phyloP scores from a whole-genome alignment of 2,329 filamentous ascomycete species.

The Podosphaera fusca region DNA sequence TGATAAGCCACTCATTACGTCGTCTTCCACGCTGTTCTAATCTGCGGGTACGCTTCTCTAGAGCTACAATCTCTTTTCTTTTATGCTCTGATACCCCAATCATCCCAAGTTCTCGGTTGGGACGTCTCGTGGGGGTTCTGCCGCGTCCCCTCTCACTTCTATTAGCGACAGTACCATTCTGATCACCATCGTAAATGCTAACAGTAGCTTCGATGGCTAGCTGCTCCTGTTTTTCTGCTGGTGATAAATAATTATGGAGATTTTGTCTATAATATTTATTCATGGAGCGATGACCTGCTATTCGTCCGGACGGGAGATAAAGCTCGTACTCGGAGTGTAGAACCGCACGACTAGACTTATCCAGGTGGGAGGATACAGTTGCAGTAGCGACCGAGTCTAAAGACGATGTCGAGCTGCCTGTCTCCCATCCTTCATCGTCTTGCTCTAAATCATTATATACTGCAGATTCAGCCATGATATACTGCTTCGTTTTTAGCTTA shows the following conservation, averaged over 20 bases:
- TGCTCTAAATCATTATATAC: conserved; percentile 16
- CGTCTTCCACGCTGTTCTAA: conserved; percentile 36
- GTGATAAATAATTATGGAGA: conserved; percentile 58
- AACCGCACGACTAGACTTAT: background rate
- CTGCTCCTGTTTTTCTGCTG: conserved; percentile 50
- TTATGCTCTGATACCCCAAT: conserved; percentile 51
- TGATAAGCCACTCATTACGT: conserved; percentile 44
- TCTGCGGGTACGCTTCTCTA: conserved; percentile 47
- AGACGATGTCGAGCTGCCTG: conserved; percentile 74
- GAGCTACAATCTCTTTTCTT: conserved; percentile 41
- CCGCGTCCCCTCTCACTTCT: conserved; percentile 21
- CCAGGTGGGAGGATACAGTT: conserved; percentile 49
- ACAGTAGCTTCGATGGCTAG: conserved; percentile 33
- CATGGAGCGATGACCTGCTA: conserved; percentile 72
- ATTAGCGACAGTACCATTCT: conserved; percentile 17
- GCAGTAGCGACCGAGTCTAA: conserved; percentile 68
- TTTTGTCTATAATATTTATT: conserved; percentile 86
- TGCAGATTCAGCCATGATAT: background rate
- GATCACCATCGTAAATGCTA: conserved; percentile 23
- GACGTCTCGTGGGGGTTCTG: conserved; percentile 38
- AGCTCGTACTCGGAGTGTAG: conserved; percentile 89
- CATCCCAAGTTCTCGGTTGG: conserved; percentile 56
- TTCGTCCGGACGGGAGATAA: conserved; percentile 72
- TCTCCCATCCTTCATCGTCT: conserved; percentile 71
- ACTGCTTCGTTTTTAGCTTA: conserved; percentile 3